These are phyloP conservation scores for Excoecaria cochinchinensis DNA, from an alignment of 345 rosid species.

Conservation along the genomic window DNA sequence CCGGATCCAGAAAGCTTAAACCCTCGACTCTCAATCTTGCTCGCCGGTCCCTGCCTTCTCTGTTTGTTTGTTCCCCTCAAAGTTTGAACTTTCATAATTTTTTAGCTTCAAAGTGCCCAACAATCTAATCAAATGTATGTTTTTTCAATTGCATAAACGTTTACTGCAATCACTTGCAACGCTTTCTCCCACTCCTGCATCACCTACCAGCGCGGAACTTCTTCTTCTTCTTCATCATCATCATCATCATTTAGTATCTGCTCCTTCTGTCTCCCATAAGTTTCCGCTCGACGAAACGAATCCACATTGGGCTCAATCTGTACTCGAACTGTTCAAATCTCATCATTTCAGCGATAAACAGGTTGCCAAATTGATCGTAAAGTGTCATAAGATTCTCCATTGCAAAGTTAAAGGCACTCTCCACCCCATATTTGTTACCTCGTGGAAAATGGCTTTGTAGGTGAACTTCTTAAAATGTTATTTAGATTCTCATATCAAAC, in stretches of 20 bases:
- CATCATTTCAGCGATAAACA: constrained; percentile 19
- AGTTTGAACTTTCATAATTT: no score
- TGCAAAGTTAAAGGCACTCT: constrained; percentile 8
- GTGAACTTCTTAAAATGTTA: no score
- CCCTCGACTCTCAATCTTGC: no score
- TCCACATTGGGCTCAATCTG: constrained; percentile 5
- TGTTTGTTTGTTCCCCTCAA: no score
- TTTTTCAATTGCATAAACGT: background rate
- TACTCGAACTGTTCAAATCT: constrained; percentile 16
- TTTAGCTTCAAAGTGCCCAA: constrained; percentile 1
- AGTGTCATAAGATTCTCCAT: constrained; percentile 9
- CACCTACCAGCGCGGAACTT: background rate
- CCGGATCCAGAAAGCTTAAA: no score
- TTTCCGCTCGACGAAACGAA: constrained; percentile 8
- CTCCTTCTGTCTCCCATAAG: constrained; percentile 19
- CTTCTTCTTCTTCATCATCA: no score
- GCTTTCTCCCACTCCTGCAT: background rate
- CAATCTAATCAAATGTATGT: background rate
- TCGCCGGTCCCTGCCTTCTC: no score
- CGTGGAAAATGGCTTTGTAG: constrained; percentile 13
- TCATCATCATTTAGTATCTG: constrained; percentile 9
- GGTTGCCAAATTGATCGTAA: constrained; percentile 20
- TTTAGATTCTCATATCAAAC: no score
- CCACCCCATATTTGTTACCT: constrained; percentile 23
- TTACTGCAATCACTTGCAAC: background rate